Base-by-base conservation (phyloP, 2,329 filamentous ascomycete genomes). In the Emmonsiellopsis sp. region DNA sequence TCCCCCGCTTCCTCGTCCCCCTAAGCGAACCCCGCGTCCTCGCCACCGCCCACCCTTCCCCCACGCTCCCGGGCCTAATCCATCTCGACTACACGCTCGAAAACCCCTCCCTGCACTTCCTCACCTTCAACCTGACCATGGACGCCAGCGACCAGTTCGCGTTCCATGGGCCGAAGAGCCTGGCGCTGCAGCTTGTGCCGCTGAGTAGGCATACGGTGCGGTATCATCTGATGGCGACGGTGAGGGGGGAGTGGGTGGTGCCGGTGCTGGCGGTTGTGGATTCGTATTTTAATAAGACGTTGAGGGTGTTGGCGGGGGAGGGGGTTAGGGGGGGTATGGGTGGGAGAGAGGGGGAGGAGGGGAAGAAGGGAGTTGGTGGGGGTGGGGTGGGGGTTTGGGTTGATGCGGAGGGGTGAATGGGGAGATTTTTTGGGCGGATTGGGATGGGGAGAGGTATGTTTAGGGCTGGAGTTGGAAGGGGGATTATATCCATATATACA, bases 71-170 rank as follows among this genome's bases (percentile, higher is more conserved):
- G 0, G 68, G 66, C 2, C 55, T 74, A 45, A 65, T 74, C 38
- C 70, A 81, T 48, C 70, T 84, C 40, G 71, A 79, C 55, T 86
- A 86, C 65, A 89, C 83, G 3, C 83, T 98, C 54, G 93, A 98
- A 71, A 98, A 98, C 67, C 87, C 91, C 0, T 96, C 92, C 0
- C 86, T 84, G 67, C 93, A 98, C 68, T 94, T 95, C 70, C 80
- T 98, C 49, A 95, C 91, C 0, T 98, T 98, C 71, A 90, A 88
- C 32, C 70, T 97, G 48, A 83, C 79, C 30, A 95, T 98, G 90
- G 92, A 98, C 61, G 87, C 90, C 2, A 92, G 83, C 66, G 89
- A 95, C 59, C 82, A 89, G 51, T 97, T 97, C 70, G 92, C 90
- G 0, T 97, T 98, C 69, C 90, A 88, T 7, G 93, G 93, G 0